A percentile compares a stretch with the other conserved stretches of the same genome.
Evolutionary conservation across 2,329 filamentous ascomycete species (phyloP).

Genomic region (Paecilomyces variotii): DNA sequence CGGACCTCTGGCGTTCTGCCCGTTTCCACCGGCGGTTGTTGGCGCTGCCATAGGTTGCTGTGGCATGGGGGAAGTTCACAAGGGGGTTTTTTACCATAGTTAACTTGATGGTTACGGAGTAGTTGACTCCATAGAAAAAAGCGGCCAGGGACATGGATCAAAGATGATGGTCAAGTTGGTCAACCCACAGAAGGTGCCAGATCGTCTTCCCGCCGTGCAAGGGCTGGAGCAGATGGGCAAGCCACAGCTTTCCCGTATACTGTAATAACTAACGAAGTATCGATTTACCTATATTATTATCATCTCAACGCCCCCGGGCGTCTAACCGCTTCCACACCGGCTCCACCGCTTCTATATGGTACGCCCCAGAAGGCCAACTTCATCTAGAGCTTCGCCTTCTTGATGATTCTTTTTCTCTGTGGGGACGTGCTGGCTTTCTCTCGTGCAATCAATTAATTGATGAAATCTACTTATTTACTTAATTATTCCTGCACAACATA

Average conservation of each 20-base stretch:
- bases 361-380: neutral
- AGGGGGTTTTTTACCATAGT: too few relatives aligned
- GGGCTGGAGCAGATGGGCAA: neutral
- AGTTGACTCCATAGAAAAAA: too few relatives aligned
- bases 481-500: too few relatives aligned
- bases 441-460: neutral
- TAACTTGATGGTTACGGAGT: too few relatives aligned
- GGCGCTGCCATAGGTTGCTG: too few relatives aligned
- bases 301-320: neutral
- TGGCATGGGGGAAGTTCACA: too few relatives aligned
- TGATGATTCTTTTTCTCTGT: neutral
- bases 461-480: too few relatives aligned
- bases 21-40: neutral
- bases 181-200: neutral
- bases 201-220: constrained; percentile 1
- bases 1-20: neutral
- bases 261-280: too few relatives aligned
- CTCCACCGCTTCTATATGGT: neutral
- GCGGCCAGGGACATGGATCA: too few relatives aligned
- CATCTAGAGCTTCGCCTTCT: neutral
- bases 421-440: neutral
- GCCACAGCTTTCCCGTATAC: neutral
- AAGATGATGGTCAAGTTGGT: neutral
- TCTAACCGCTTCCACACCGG: neutral
- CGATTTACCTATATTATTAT: too few relatives aligned